Evolutionary conservation across 768 basidiomycete species (phyloP).

Genomic region (Pisolithus microcarpus): DNA sequence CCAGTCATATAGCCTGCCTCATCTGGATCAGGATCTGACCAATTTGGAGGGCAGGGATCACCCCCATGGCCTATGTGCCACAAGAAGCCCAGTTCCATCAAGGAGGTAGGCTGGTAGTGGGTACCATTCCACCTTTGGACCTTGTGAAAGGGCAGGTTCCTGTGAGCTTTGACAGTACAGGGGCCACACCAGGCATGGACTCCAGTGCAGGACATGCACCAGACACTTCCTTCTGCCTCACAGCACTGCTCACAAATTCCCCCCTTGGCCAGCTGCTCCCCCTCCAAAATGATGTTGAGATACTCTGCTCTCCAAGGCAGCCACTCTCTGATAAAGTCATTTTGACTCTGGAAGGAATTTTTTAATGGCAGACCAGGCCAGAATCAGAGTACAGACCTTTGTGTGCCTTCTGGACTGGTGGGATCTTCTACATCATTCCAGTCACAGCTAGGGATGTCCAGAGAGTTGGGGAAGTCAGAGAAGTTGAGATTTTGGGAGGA

Average conservation of each 20-base stretch:
- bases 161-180: background rate
- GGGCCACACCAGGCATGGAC: background rate
- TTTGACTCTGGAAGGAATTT: slow-evolving; percentile 1
- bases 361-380: too few relatives aligned
- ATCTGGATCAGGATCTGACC: background rate
- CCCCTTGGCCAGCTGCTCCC: background rate
- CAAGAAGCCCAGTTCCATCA: slow-evolving; percentile 15
- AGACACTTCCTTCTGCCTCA: background rate
- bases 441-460: too few relatives aligned
- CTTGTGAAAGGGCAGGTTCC: slow-evolving; percentile 10
- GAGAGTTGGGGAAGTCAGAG: too few relatives aligned
- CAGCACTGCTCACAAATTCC: background rate
- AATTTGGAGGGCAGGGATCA: slow-evolving; percentile 7
- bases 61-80: slow-evolving; percentile 19
- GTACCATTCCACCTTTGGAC: slow-evolving; percentile 16
- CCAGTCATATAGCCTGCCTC: too few relatives aligned
- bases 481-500: background rate
- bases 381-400: too few relatives aligned
- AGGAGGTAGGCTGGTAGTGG: slow-evolving; percentile 6
- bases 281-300: background rate
- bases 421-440: too few relatives aligned
- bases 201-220: background rate
- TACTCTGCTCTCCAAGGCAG: background rate
- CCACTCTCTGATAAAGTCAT: slow-evolving; percentile 1
- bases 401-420: too few relatives aligned